These are phyloP conservation scores for Barnettozyma californica DNA, from an alignment of 805 yeast genomes.

Conservation along the genomic window DNA sequence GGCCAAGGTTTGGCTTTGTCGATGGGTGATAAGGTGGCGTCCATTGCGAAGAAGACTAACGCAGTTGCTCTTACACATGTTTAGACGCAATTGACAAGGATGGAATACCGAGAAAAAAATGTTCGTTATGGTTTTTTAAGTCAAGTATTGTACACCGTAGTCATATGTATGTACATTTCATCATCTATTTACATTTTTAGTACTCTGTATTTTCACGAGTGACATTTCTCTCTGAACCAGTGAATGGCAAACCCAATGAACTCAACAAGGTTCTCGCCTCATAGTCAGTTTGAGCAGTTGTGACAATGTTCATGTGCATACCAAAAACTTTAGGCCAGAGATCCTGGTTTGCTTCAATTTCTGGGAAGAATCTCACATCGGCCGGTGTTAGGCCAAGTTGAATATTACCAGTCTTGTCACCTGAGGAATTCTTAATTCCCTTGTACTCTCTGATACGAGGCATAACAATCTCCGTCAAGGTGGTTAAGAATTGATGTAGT, in stretches of 20 bases:
- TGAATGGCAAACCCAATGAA: conserved; percentile 77
- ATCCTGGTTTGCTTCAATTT: conserved; percentile 85
- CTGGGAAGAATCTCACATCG: conserved; percentile 83
- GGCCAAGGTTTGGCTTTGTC: conserved; percentile 96
- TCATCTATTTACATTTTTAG: conserved; percentile 2
- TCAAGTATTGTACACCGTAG: neutral
- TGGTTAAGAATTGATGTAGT: conserved; percentile 78
- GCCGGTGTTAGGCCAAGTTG: conserved; percentile 78
- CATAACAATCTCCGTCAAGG: conserved; percentile 85
- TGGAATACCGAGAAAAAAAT: neutral
- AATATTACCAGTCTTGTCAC: conserved; percentile 82
- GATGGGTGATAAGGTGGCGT: conserved; percentile 89
- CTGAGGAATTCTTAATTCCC: conserved; percentile 72
- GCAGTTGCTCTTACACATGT: conserved; percentile 30
- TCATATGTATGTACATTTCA: neutral
- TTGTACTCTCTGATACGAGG: conserved; percentile 87
- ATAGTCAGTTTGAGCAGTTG: conserved; percentile 83
- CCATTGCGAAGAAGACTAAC: conserved; percentile 59
- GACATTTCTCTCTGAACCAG: conserved; percentile 40
- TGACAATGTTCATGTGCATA: conserved; percentile 76
- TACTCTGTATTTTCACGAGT: conserved; percentile 23
- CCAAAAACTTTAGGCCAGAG: conserved; percentile 86
- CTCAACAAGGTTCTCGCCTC: conserved; percentile 85
- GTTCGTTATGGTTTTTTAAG: neutral
- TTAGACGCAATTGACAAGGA: conserved; percentile 7